Conservation (phyloP, 2,329 filamentous ascomycete species). For the Microdochium paspali region DNA sequence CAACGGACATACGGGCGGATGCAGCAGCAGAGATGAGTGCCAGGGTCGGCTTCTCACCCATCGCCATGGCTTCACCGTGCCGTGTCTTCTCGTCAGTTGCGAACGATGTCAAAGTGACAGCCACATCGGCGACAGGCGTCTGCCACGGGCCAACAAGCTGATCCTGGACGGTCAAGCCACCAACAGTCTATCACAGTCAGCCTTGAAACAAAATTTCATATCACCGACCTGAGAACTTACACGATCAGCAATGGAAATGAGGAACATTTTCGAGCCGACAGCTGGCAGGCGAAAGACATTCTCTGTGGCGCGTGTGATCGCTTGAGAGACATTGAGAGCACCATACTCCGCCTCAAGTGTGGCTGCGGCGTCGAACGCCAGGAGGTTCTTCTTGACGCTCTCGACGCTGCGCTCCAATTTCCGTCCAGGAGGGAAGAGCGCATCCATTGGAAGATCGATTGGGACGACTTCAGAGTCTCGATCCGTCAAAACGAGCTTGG, state of each 20-base stretch:
- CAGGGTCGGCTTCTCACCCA: conserved; percentile 31
- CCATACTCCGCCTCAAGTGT: conserved; percentile 59
- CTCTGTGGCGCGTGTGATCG: conserved; percentile 59
- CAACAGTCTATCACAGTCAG: conserved; percentile 48
- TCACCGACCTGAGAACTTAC: background rate
- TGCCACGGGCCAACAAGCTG: conserved; percentile 98
- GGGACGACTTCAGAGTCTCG: conserved; percentile 14
- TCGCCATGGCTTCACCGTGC: conserved; percentile 93
- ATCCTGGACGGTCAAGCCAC: conserved; percentile 78
- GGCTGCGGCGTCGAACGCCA: conserved; percentile 54
- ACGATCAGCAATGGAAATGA: conserved; percentile 93
- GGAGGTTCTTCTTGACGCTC: conserved; percentile 10
- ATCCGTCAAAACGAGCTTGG: conserved; percentile 58
- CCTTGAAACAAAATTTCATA: background rate
- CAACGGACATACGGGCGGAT: conserved; percentile 93
- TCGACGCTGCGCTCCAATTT: conserved; percentile 11
- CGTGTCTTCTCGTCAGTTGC: conserved; percentile 54
- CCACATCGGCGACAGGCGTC: conserved; percentile 85
- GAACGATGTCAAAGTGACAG: conserved; percentile 80
- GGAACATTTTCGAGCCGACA: conserved; percentile 93
- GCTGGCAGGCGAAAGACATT: conserved; percentile 77
- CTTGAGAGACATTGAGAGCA: conserved; percentile 24
- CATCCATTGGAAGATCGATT: conserved; percentile 18
- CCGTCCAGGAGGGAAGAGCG: conserved; percentile 16
- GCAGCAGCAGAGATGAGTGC: conserved; percentile 84